Evolutionary conservation across 257 asterid genomes (phyloP).

Genomic region (Nicotiana knightiana): DNA sequence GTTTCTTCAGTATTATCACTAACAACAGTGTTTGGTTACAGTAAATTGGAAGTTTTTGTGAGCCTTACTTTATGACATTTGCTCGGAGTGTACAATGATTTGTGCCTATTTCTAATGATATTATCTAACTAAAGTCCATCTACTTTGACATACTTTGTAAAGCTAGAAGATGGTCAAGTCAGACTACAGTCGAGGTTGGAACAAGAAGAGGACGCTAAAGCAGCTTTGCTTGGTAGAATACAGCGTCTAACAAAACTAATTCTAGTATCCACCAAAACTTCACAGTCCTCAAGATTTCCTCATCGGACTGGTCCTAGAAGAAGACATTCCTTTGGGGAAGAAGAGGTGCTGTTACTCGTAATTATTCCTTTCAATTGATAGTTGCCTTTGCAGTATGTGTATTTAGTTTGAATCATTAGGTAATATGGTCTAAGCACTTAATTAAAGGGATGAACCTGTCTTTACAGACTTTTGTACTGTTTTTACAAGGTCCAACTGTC

Average conservation of each 20-base stretch:
- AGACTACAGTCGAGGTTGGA: conserved; percentile 96
- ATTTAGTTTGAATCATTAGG: not conserved
- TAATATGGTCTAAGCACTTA: not conserved
- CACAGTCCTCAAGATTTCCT: conserved; percentile 71
- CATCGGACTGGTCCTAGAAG: conserved; percentile 75
- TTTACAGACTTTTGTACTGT: not conserved
- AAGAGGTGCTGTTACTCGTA: conserved; percentile 54
- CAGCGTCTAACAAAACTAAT: conserved; percentile 92
- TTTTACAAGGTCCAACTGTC: not conserved
- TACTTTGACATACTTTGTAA: conserved; percentile 36
- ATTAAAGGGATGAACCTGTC: not conserved
- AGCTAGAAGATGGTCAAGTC: conserved; percentile 99
- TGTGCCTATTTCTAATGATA: not conserved
- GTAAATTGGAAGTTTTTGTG: conserved; percentile 1
- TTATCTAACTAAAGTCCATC: not conserved
- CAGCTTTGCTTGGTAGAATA: conserved; percentile 93
- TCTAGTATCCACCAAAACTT: conserved; percentile 85
- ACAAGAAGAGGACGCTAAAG: conserved; percentile 99
- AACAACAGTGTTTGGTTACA: not conserved
- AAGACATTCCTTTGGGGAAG: conserved; percentile 99
- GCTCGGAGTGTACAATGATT: not conserved
- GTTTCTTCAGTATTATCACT: not conserved
- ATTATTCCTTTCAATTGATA: conserved; percentile 6
- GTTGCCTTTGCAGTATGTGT: conserved; percentile 23
- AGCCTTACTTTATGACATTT: not conserved